Evolutionary conservation across 495 filamentous ascomycete genomes (phyloP).

Genomic region (Astrothelium subdiscretum): DNA sequence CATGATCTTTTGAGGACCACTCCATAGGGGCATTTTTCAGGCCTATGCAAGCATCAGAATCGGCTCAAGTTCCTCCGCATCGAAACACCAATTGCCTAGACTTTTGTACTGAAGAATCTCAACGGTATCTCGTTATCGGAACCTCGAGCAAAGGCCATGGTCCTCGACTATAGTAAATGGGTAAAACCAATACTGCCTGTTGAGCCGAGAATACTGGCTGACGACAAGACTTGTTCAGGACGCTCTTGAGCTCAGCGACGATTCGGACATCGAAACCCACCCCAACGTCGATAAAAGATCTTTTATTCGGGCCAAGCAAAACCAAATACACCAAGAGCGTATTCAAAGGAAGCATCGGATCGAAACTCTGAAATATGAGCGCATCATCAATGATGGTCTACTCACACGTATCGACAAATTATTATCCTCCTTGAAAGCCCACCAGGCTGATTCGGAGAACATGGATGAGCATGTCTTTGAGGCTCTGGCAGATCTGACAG

Average conservation of each 20-base stretch:
- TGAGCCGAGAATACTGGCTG: conserved; percentile 7
- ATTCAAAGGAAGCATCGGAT: conserved; percentile 76
- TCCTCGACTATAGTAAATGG: conserved; percentile 93
- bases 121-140: background rate
- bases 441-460: conserved; percentile 53
- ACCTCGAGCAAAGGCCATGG: conserved; percentile 40
- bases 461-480: conserved; percentile 78
- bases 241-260: conserved; percentile 87
- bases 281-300: conserved; percentile 98
- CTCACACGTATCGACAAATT: conserved; percentile 71
- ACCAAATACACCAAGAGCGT: conserved; percentile 87
- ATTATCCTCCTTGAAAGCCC: conserved; percentile 54
- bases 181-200: conserved; percentile 27
- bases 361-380: conserved; percentile 83
- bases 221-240: conserved; percentile 40
- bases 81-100: no score
- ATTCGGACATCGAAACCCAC: conserved; percentile 96
- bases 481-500: conserved; percentile 66
- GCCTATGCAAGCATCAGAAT: no score
- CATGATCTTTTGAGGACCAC: no score
- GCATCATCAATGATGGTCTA: conserved; percentile 82
- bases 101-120: no score
- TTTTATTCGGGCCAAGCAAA: conserved; percentile 96
- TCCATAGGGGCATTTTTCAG: no score
- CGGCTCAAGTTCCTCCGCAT: no score